A percentile compares a stretch with the other conserved stretches of the same genome.
phyloP scores from a whole-genome alignment of 208 protist genomes.

The Trypanosoma melophagium region DNA sequence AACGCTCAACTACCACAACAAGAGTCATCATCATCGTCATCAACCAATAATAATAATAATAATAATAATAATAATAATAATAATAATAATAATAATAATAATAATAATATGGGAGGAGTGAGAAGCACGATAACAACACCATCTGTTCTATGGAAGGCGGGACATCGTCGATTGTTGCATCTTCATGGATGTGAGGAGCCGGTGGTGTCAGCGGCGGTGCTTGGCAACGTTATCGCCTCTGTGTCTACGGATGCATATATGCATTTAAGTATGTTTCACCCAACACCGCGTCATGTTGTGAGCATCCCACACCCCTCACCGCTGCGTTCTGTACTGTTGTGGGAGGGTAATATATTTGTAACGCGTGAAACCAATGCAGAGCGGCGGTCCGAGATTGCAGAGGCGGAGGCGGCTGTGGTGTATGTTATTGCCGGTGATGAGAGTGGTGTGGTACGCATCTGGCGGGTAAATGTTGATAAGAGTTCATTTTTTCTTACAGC shows the following conservation, averaged over 20 bases:
- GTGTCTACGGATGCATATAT: constrained; percentile 36
- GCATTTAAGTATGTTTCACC: constrained; percentile 73
- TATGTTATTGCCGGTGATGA: constrained; percentile 76
- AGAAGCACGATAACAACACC: not conserved
- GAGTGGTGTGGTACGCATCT: constrained; percentile 60
- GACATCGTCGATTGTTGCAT: constrained; percentile 55
- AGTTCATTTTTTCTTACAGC: constrained; percentile 41
- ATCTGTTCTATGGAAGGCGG: constrained; percentile 37
- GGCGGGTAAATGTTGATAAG: constrained; percentile 60
- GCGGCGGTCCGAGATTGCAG: constrained; percentile 10
- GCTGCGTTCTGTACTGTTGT: constrained; percentile 57
- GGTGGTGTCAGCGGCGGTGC: constrained; percentile 42
- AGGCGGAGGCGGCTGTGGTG: constrained; percentile 45
- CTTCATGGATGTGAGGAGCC: constrained; percentile 54
- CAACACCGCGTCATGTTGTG: constrained; percentile 34
- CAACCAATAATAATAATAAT: no score
- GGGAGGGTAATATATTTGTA: constrained; percentile 59
- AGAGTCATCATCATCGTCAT: no score
- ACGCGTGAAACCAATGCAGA: constrained; percentile 2
- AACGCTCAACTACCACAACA: no score
- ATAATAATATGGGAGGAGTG: not conserved
- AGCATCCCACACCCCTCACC: constrained; percentile 46
- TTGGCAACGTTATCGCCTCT: constrained; percentile 59
- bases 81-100: constrained; percentile 1
- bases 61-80: not conserved